Evolutionary conservation across 129 eudicot genomes (phyloP).

Genomic region (Chrysanthemum lavandulifolium): DNA sequence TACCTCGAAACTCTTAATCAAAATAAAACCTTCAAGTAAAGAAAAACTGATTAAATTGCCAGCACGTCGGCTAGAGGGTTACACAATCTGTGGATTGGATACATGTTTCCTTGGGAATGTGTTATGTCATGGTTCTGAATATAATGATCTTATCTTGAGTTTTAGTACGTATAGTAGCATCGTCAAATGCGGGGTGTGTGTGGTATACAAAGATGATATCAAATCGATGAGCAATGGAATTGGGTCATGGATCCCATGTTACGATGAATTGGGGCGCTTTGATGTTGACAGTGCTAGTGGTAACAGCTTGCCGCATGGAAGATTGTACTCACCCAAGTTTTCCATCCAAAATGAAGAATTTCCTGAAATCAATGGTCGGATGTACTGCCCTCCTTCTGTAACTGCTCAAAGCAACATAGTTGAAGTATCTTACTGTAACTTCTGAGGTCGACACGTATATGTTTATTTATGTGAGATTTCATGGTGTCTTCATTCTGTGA

Average conservation of each 20-base stretch:
- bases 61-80: neutral
- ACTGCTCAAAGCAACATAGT: no score
- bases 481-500: no score
- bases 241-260: neutral
- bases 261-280: neutral
- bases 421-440: no score
- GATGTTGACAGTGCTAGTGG: neutral
- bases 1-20: no score
- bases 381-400: neutral
- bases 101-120: neutral
- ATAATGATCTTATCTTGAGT: neutral
- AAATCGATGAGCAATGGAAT: neutral
- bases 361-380: neutral
- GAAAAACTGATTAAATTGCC: neutral
- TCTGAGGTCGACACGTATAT: no score
- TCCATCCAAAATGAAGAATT: neutral
- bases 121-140: neutral
- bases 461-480: no score
- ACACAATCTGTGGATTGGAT: constrained; percentile 5
- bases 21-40: neutral
- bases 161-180: no score
- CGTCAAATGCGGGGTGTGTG: no score
- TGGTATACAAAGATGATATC: neutral
- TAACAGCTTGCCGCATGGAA: neutral
- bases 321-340: neutral